Percentiles rank a stretch among this genome's conserved stretches.
phyloP scores from a whole-genome alignment of 2,329 filamentous ascomycete genomes.

The Clarireedia hainanense region DNA sequence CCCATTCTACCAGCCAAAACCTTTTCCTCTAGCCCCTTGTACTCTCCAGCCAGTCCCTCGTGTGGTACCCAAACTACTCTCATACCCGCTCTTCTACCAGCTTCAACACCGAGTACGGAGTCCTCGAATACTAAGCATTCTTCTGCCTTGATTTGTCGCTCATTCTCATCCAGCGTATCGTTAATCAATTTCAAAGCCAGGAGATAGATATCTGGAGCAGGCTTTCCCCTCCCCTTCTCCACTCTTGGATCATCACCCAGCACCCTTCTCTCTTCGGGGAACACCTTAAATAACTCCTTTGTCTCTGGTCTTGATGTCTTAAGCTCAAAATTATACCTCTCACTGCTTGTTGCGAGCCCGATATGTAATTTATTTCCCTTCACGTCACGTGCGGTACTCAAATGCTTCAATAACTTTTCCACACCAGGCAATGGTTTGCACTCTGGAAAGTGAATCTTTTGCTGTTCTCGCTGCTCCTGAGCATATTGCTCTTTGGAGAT shows the following conservation, averaged over 20 bases:
- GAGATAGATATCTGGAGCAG: conserved; percentile 88
- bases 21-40: conserved; percentile 65
- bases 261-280: conserved; percentile 63
- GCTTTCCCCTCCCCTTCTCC: conserved; percentile 75
- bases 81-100: conserved; percentile 87
- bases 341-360: conserved; percentile 72
- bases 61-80: conserved; percentile 90
- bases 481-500: conserved; percentile 63
- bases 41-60: conserved; percentile 67
- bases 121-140: conserved; percentile 98
- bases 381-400: conserved; percentile 33
- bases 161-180: conserved; percentile 54
- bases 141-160: conserved; percentile 61
- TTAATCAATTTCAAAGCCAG: conserved; percentile 83
- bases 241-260: conserved; percentile 82
- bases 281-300: conserved; percentile 51
- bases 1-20: conserved; percentile 73
- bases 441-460: conserved; percentile 63
- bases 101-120: conserved; percentile 85
- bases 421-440: conserved; percentile 77
- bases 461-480: conserved; percentile 50
- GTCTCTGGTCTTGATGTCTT: conserved; percentile 37
- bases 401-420: conserved; percentile 52
- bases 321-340: conserved; percentile 33
- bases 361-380: conserved; percentile 47